Base-by-base conservation (phyloP, 1,139 yeast genomes). In the Debaryomyces robertsiae region DNA sequence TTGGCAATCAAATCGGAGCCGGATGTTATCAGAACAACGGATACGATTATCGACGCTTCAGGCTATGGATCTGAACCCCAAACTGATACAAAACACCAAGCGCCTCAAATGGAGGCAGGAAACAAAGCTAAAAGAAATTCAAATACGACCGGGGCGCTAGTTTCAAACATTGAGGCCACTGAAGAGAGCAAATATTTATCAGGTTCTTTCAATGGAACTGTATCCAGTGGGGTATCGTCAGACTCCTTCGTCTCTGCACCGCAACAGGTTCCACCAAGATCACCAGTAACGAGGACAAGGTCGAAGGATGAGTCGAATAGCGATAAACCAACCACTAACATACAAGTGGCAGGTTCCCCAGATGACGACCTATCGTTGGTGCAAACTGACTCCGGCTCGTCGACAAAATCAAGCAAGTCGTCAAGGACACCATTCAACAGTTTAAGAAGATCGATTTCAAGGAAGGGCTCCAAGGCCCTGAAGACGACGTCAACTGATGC, bases 401-500 rank as follows among this genome's bases (percentile, higher is more conserved):
- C 28, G 6, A n/a, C 28, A 25, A 25, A 25, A 25, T 25, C 28
- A 25, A n/a, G 14, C 28, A 25, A 25, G 28, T 25, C 36, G 29
- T 22, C 35, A 11, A 24, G 15, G 29, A 25, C 36, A 24, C 25
- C 36, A 15, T 33, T 33, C 11, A 10, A 29, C 9, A 25, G 9
- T 9, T 27, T 33, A 23, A 33, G 29, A 27, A 33, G 29, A 19
- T 33, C 36, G 9, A 19, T 33, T 14, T 33, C 36, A 3, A 33
- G 30, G 16, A 33, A 33, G 30, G 25, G 17, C 30, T 16, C 36
- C 19, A 33, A 33, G 30, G 4, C 36, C 11, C 17, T 15, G 10
- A 33, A 33, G 36, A 11, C 10, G 9, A n/a, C 22, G 5, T 19
- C 22, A 6, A 25, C 14, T 6, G 11, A n/a, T n/a, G 11, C 23